Evolutionary conservation across 2,329 filamentous ascomycete species (phyloP).

Genomic region (Sphaerostilbella broomeana): DNA sequence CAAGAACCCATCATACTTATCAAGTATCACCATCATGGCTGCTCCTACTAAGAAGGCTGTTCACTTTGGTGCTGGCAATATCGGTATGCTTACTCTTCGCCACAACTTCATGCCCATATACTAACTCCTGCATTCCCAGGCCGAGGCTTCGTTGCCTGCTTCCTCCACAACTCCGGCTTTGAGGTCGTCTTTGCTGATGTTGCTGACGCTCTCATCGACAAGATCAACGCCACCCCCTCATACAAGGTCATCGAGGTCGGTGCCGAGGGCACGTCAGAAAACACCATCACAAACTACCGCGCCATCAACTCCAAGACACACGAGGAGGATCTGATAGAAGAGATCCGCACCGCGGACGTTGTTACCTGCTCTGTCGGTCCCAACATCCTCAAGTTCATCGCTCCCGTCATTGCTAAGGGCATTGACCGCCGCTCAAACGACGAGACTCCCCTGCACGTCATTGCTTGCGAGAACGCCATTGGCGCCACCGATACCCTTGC

Average conservation of each 20-base stretch:
- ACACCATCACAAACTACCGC: slow-evolving; percentile 88
- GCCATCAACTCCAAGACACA: slow-evolving; percentile 92
- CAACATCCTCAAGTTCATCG: slow-evolving; percentile 93
- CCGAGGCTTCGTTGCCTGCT: slow-evolving; percentile 81
- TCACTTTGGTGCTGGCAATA: slow-evolving; percentile 83
- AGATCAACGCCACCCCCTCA: slow-evolving; percentile 64
- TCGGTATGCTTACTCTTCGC: slow-evolving; percentile 44
- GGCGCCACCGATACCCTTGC: slow-evolving; percentile 86
- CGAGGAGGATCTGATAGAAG: slow-evolving; percentile 71
- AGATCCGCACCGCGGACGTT: slow-evolving; percentile 80
- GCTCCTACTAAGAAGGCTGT: slow-evolving; percentile 67
- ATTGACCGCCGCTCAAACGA: slow-evolving; percentile 67
- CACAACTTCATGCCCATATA: neutral
- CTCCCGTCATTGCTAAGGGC: slow-evolving; percentile 89
- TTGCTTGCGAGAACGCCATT: slow-evolving; percentile 97
- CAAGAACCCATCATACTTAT: slow-evolving; percentile 1
- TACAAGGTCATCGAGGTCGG: slow-evolving; percentile 95
- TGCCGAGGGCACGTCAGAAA: slow-evolving; percentile 70
- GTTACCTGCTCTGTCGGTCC: slow-evolving; percentile 97
- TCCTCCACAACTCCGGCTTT: slow-evolving; percentile 90
- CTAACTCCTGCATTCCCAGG: slow-evolving; percentile 28
- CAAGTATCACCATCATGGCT: slow-evolving; percentile 37
- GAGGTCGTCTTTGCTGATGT: slow-evolving; percentile 97
- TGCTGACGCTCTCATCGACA: slow-evolving; percentile 72
- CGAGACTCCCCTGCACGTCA: slow-evolving; percentile 70